Percentiles rank a stretch among this genome's conserved stretches.
phyloP scores from a whole-genome alignment of 1,139 yeast species.

The Suhomyces kunorum region DNA sequence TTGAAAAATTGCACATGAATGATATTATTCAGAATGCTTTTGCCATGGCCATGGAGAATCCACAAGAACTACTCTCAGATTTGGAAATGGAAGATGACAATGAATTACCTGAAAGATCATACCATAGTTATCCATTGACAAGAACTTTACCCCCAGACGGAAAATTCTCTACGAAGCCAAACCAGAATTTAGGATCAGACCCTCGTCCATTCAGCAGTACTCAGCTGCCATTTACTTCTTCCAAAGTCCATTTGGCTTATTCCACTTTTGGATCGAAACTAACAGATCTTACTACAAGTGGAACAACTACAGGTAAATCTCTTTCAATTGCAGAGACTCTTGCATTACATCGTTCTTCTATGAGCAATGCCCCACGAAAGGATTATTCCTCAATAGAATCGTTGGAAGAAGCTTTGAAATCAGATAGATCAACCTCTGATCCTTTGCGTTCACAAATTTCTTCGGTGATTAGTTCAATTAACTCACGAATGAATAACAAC shows the following conservation, averaged over 20 bases:
- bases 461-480: constrained; percentile 22
- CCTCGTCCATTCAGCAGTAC: neutral
- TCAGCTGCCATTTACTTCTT: constrained; percentile 1
- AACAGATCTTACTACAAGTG: neutral
- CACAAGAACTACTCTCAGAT: constrained; percentile 54
- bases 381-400: constrained; percentile 31
- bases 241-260: neutral
- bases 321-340: constrained; percentile 67
- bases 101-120: neutral
- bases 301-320: constrained; percentile 20
- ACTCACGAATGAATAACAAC: constrained; percentile 15
- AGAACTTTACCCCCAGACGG: constrained; percentile 7
- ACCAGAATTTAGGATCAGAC: neutral
- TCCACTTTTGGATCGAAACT: neutral
- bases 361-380: constrained; percentile 29
- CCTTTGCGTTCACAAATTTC: constrained; percentile 34
- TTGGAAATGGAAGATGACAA: constrained; percentile 39
- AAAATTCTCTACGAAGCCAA: constrained; percentile 4
- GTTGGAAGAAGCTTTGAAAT: constrained; percentile 27
- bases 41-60: constrained; percentile 69
- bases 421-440: constrained; percentile 18
- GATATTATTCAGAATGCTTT: constrained; percentile 74
- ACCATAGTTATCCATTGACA: neutral
- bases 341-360: constrained; percentile 53
- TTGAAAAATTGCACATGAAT: constrained; percentile 56